These are phyloP conservation scores for Eucalyptus erythrocorys DNA, from an alignment of 345 rosid species.

Conservation along the genomic window DNA sequence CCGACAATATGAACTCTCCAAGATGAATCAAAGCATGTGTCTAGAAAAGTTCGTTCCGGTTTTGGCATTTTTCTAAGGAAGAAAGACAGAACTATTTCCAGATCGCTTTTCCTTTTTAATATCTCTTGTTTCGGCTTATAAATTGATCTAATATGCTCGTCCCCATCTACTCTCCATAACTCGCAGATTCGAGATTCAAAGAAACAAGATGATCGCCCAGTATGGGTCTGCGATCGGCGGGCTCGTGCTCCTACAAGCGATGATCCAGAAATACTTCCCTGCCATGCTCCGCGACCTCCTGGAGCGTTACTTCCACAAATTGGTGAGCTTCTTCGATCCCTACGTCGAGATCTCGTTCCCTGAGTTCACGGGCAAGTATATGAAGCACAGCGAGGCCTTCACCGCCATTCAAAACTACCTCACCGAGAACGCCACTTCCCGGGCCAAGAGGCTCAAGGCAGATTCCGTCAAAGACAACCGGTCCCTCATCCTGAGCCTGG, in stretches of 20 bases:
- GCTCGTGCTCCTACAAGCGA: neutral
- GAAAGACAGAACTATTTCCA: neutral
- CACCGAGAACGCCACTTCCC: neutral
- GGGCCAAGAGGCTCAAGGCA: conserved; percentile 3
- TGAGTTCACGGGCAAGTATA: conserved; percentile 1
- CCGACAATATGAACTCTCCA: too few species aligned
- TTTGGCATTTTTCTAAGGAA: neutral
- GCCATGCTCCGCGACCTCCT: neutral
- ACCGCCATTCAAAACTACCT: conserved; percentile 3
- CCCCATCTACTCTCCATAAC: neutral
- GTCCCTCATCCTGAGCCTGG: conserved; percentile 1
- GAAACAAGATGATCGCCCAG: neutral
- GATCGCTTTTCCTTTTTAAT: neutral
- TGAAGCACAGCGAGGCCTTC: neutral
- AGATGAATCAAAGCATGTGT: too few species aligned
- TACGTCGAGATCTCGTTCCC: conserved; percentile 1
- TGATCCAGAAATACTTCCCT: neutral
- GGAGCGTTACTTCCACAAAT: neutral
- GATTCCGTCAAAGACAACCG: neutral
- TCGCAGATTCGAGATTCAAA: neutral
- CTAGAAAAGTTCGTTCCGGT: neutral
- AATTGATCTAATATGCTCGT: neutral
- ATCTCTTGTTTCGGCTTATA: neutral
- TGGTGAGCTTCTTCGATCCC: neutral
- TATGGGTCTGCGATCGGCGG: neutral